Evolutionary conservation across 345 rosid genomes (phyloP), one percentile per base, ranked within the genome.

Genomic region (Orychophragmus violaceus): DNA sequence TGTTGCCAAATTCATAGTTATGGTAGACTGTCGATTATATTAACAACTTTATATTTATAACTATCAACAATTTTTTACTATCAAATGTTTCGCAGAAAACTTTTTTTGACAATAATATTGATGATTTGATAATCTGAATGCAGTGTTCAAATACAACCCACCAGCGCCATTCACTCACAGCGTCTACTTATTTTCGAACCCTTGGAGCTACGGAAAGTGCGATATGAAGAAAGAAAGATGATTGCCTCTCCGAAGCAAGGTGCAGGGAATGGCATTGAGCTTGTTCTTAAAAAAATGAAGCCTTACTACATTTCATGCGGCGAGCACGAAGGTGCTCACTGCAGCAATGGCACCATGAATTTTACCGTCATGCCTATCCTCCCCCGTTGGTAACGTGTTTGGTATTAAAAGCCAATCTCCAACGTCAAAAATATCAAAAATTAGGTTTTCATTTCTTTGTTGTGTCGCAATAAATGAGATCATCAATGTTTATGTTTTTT

Each of bases 231-330:
- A 58, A 17, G 96, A 0, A 75, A 66, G 50, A 59, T 76, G 86
- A 16, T 91, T 2, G 96, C 87, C 0, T 77, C 76, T 3, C 61
- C 69, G 1, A 75, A 86, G 1, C 81, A 85, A 11, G 96, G 96
- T 1, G 67, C 51, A 2, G 88, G 85, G 3, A 69, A 81, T 0
- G 98, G 98, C 4, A 89, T 85, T 75, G 64, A 81, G 84, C 81
- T 81, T 48, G 82, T 44, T 41, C 73, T 89, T 6, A 63, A 42
- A 2, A 42, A 65, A 55, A 72, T 82, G 86, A 39, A 29, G 25
- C 83, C 88, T 28, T 62, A 84, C 78, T 87, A 72, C 80, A 84
- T 89, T 27, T 85, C 95, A 1, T 91, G 95, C 19, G 96, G 95
- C 0, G 87, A 76, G 56, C 78, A 62, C 6, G 63, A 70, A 0